phyloP scores from a whole-genome alignment of 768 basidiomycete species.

The Mycena alexandri region DNA sequence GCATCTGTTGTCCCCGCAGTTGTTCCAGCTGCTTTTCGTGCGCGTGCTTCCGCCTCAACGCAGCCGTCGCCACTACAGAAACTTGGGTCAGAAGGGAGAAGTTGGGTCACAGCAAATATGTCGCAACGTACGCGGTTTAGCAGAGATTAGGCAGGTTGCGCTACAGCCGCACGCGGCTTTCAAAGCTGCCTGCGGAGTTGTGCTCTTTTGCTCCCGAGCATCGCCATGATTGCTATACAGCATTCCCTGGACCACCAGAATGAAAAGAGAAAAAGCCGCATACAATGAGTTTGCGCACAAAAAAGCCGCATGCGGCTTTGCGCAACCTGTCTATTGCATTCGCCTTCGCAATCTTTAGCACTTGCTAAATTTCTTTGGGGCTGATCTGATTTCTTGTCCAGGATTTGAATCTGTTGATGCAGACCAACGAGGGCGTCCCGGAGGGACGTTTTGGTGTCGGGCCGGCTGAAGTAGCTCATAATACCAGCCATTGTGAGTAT shows the following conservation, averaged over 20 bases:
- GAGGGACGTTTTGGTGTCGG: constrained; percentile 86
- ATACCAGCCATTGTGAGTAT: too few relatives aligned
- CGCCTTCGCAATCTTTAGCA: constrained; percentile 88
- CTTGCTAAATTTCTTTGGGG: constrained; percentile 95
- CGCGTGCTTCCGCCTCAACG: constrained; percentile 92
- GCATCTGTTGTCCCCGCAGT: constrained; percentile 85
- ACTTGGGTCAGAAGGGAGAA: too few relatives aligned
- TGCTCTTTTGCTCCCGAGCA: too few relatives aligned
- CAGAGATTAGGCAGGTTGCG: too few relatives aligned
- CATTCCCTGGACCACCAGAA: too few relatives aligned
- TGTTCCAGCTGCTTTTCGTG: constrained; percentile 88
- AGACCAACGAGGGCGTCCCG: constrained; percentile 93
- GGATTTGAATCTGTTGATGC: constrained; percentile 92
- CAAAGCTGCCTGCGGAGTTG: too few relatives aligned
- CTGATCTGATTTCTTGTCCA: constrained; percentile 99
- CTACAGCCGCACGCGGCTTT: too few relatives aligned
- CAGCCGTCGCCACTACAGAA: constrained; percentile 85
- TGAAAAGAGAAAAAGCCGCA: too few relatives aligned
- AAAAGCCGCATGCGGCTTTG: too few relatives aligned
- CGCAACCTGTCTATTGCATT: constrained; percentile 95
- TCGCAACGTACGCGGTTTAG: constrained; percentile 88
- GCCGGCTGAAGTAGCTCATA: constrained; percentile 70
- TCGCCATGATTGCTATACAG: too few relatives aligned
- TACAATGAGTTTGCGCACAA: too few relatives aligned
- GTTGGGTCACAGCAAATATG: too few relatives aligned